Percentiles rank a stretch among this genome's conserved stretches.
Conservation (phyloP, 176 grass and related monocot species). For the Aegilops sharonensis region DNA sequence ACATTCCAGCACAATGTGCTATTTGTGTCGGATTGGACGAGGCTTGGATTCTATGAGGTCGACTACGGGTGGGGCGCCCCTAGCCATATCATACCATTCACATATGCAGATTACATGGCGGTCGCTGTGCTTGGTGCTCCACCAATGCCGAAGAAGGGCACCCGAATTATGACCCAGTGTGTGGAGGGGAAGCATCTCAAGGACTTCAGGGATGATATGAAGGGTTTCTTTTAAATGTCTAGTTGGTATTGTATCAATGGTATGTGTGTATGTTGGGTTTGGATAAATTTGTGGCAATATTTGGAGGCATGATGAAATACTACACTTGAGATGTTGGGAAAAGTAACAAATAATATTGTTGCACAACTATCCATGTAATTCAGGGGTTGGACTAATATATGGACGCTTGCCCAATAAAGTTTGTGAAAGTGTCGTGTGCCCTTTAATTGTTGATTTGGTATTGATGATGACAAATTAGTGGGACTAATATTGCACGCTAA, state of each 20-base stretch:
- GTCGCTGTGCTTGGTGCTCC: conserved; percentile 58
- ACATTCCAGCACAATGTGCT: conserved; percentile 52
- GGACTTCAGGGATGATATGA: conserved; percentile 55
- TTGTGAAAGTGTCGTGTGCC: no score
- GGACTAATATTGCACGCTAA: no score
- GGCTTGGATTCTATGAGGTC: conserved; percentile 59
- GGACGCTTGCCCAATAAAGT: no score
- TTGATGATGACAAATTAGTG: no score
- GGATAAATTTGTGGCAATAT: neutral
- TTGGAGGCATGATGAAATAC: neutral
- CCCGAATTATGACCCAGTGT: conserved; percentile 68
- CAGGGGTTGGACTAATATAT: no score
- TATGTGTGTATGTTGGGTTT: neutral
- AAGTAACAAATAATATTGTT: neutral
- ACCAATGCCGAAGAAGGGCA: conserved; percentile 41
- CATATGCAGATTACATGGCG: conserved; percentile 66
- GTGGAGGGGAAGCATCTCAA: conserved; percentile 43
- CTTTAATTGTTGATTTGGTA: no score
- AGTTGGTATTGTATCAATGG: neutral
- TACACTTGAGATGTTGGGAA: neutral
- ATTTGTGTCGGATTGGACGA: conserved; percentile 76
- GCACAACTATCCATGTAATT: neutral
- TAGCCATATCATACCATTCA: conserved; percentile 55
- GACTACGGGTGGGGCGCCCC: conserved; percentile 71
- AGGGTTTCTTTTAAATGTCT: conserved; percentile 35